Conservation (phyloP, 2,329 filamentous ascomycete genomes). For the Penicillium sp. region DNA sequence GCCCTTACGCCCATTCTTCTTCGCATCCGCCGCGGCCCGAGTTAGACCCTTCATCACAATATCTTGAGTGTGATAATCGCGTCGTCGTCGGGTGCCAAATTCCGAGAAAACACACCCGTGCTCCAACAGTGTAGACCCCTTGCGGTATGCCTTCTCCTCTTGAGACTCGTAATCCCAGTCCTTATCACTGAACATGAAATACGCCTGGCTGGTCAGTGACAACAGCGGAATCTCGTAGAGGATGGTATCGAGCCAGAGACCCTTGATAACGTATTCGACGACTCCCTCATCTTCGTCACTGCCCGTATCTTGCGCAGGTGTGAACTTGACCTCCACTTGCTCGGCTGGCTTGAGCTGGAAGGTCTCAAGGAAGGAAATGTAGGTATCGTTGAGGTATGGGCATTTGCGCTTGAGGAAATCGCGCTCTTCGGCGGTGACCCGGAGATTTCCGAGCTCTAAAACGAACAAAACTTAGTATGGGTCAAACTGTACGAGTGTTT, state of each 20-base stretch:
- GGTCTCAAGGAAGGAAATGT: conserved; percentile 76
- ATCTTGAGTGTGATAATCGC: conserved; percentile 94
- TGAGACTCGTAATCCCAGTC: conserved; percentile 91
- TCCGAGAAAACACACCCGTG: conserved; percentile 88
- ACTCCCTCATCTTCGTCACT: conserved; percentile 70
- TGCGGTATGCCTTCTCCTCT: conserved; percentile 78
- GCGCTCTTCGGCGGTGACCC: conserved; percentile 75
- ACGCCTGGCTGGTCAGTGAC: conserved; percentile 89
- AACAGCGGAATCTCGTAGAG: conserved; percentile 96
- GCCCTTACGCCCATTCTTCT: conserved; percentile 65
- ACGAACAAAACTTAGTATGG: not conserved
- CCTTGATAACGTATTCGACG: conserved; percentile 73
- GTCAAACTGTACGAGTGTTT: not conserved
- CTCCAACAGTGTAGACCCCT: conserved; percentile 75
- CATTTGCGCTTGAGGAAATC: conserved; percentile 76
- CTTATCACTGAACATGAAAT: conserved; percentile 93
- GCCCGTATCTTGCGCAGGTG: conserved; percentile 55
- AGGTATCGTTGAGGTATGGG: conserved; percentile 73
- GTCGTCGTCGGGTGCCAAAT: conserved; percentile 83
- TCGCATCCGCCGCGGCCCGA: conserved; percentile 70
- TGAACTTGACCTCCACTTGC: conserved; percentile 73
- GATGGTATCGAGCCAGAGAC: conserved; percentile 91
- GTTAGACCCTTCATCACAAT: conserved; percentile 86
- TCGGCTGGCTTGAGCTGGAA: conserved; percentile 80
- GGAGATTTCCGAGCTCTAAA: conserved; percentile 77